These are phyloP conservation scores for Tetrapyrgos nigripes DNA, from an alignment of 1,284 basidiomycete genomes.

Conservation along the genomic window DNA sequence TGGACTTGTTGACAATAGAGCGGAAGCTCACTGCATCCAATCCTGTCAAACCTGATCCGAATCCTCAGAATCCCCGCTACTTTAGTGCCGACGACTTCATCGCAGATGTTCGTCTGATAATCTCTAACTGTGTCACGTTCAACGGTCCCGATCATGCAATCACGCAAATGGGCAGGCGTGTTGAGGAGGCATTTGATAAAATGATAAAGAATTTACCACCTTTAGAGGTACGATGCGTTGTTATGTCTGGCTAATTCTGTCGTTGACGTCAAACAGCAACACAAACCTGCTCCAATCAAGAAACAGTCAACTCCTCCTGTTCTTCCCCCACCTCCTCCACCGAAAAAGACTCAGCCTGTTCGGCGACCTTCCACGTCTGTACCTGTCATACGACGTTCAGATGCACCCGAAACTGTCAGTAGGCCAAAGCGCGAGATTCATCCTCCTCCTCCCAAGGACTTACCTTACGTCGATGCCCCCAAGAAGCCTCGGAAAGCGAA, in stretches of 20 bases:
- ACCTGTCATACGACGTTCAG: conserved; percentile 79
- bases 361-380: conserved; percentile 80
- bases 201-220: conserved; percentile 86
- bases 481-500: conserved; percentile 73
- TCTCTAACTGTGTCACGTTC: conserved; percentile 90
- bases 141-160: conserved; percentile 93
- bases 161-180: conserved; percentile 77
- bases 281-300: conserved; percentile 60
- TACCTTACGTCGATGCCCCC: conserved; percentile 81
- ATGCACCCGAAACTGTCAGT: conserved; percentile 59
- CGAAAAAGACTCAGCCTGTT: conserved; percentile 56
- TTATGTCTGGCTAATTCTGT: conserved; percentile 15
- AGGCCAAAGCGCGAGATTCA: conserved; percentile 98
- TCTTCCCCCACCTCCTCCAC: conserved; percentile 27
- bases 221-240: conserved; percentile 65
- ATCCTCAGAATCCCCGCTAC: conserved; percentile 77
- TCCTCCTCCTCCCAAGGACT: conserved; percentile 91
- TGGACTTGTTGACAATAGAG: conserved; percentile 97
- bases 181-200: conserved; percentile 90
- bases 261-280: conserved; percentile 34
- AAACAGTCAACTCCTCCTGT: conserved; percentile 50
- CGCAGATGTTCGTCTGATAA: conserved; percentile 85
- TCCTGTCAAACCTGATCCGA: conserved; percentile 76
- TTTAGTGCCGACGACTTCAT: conserved; percentile 79
- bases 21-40: conserved; percentile 84